Conservation (phyloP, 805 yeast genomes). For the Yueomyces sp. region DNA sequence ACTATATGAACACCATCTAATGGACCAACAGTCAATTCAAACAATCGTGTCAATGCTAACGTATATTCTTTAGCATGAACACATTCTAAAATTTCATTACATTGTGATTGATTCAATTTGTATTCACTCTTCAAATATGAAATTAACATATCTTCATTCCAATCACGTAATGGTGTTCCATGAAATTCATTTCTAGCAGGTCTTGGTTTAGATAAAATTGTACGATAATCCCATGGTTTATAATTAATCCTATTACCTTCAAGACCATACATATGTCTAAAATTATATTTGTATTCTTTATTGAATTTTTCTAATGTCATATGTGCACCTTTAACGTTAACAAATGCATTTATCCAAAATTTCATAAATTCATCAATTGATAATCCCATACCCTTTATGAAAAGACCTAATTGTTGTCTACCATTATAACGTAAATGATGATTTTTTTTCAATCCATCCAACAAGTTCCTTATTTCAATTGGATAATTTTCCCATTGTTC, state of each 20-base stretch:
- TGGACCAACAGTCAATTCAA: conserved; percentile 41
- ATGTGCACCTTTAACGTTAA: conserved; percentile 31
- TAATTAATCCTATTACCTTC: conserved; percentile 84
- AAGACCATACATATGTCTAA: conserved; percentile 81
- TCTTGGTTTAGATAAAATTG: conserved; percentile 58
- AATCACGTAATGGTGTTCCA: conserved; percentile 87
- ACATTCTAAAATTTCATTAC: conserved; percentile 52
- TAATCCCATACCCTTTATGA: conserved; percentile 82
- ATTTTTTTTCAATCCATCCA: conserved; percentile 41
- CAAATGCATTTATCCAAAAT: conserved; percentile 70
- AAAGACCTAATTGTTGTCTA: conserved; percentile 74
- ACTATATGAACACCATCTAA: neutral
- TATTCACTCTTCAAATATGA: conserved; percentile 36
- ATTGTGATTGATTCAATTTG: conserved; percentile 28
- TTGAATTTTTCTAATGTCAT: conserved; percentile 63
- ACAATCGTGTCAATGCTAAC: conserved; percentile 79
- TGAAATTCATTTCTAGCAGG: conserved; percentile 61
- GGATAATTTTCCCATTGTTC: conserved; percentile 60
- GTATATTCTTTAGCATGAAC: conserved; percentile 62
- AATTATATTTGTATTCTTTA: conserved; percentile 79
- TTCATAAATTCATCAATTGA: conserved; percentile 74
- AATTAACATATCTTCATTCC: conserved; percentile 49
- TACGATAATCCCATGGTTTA: conserved; percentile 74
- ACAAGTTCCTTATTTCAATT: conserved; percentile 59
- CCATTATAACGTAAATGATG: conserved; percentile 75